These are phyloP conservation scores for Phytopythium litorale DNA, from an alignment of 352 stramenopile species.

Conservation along the genomic window DNA sequence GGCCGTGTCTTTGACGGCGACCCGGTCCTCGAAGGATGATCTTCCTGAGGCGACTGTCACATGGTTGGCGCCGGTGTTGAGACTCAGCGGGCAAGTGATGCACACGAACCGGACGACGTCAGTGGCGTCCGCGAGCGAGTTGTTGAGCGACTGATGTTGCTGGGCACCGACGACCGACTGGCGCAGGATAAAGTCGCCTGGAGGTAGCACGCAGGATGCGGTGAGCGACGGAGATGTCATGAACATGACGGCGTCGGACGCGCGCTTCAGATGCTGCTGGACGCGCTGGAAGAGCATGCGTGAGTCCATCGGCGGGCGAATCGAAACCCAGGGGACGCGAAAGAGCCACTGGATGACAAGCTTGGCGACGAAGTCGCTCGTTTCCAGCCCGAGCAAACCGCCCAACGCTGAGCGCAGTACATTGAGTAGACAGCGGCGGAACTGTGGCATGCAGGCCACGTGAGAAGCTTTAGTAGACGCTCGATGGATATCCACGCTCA, in stretches of 20 bases:
- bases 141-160: slow-evolving; percentile 20
- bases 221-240: slow-evolving; percentile 23
- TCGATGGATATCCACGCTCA: no score
- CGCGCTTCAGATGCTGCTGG: slow-evolving; percentile 31
- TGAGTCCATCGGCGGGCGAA: background rate
- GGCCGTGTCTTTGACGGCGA: slow-evolving; percentile 17
- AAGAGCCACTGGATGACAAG: slow-evolving; percentile 63
- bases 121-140: background rate
- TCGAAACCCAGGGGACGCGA: background rate
- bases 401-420: slow-evolving; percentile 37
- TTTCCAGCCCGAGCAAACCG: slow-evolving; percentile 28
- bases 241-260: slow-evolving; percentile 31
- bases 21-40: slow-evolving; percentile 16
- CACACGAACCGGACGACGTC: slow-evolving; percentile 33
- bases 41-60: slow-evolving; percentile 21
- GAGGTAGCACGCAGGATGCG: slow-evolving; percentile 32
- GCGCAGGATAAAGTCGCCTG: slow-evolving; percentile 47
- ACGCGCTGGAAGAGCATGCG: slow-evolving; percentile 19
- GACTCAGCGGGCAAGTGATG: slow-evolving; percentile 30
- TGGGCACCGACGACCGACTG: slow-evolving; percentile 49
- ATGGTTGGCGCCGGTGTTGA: slow-evolving; percentile 29
- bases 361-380: slow-evolving; percentile 21
- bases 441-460: slow-evolving; percentile 13
- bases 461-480: no score
- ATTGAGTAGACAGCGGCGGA: slow-evolving; percentile 13